These are phyloP conservation scores for Mycosarcoma mackinlayi DNA, from an alignment of 1,284 basidiomycete genomes.

Conservation along the genomic window DNA sequence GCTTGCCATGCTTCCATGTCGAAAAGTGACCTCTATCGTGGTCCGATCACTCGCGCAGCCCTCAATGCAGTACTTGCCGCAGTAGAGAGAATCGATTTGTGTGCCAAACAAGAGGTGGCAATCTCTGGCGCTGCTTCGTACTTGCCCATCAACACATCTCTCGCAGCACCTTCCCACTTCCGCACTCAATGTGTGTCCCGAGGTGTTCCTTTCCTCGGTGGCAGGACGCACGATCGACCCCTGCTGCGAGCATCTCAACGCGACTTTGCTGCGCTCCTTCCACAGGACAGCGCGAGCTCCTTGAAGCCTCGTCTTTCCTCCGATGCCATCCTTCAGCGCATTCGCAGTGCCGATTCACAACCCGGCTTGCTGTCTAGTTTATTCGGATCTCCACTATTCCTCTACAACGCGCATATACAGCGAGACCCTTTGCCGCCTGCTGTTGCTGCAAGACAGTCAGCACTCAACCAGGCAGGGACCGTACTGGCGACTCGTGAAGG, in stretches of 20 bases:
- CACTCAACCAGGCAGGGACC: constrained; percentile 56
- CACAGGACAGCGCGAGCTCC: background rate
- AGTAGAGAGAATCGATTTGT: constrained; percentile 62
- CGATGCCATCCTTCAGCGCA: constrained; percentile 67
- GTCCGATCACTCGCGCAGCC: constrained; percentile 69
- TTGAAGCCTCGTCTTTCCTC: constrained; percentile 62
- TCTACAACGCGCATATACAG: constrained; percentile 70
- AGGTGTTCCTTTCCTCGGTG: constrained; percentile 68
- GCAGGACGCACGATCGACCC: constrained; percentile 68
- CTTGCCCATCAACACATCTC: constrained; percentile 15
- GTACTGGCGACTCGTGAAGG: constrained; percentile 70
- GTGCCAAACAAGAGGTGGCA: constrained; percentile 10
- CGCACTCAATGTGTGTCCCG: constrained; percentile 62
- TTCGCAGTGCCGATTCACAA: constrained; percentile 70
- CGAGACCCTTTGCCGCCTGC: constrained; percentile 43
- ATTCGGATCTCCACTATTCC: constrained; percentile 66
- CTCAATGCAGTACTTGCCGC: constrained; percentile 68
- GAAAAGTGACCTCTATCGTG: constrained; percentile 70
- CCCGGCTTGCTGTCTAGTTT: constrained; percentile 70
- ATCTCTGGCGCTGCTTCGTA: background rate
- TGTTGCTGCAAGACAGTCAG: constrained; percentile 29
- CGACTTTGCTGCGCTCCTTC: constrained; percentile 40
- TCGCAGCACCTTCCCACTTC: constrained; percentile 28
- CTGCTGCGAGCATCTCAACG: constrained; percentile 69
- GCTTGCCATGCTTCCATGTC: constrained; percentile 57